phyloP scores from a whole-genome alignment of 2,329 filamentous ascomycete genomes.

The Furcasterigmium furcatum region DNA sequence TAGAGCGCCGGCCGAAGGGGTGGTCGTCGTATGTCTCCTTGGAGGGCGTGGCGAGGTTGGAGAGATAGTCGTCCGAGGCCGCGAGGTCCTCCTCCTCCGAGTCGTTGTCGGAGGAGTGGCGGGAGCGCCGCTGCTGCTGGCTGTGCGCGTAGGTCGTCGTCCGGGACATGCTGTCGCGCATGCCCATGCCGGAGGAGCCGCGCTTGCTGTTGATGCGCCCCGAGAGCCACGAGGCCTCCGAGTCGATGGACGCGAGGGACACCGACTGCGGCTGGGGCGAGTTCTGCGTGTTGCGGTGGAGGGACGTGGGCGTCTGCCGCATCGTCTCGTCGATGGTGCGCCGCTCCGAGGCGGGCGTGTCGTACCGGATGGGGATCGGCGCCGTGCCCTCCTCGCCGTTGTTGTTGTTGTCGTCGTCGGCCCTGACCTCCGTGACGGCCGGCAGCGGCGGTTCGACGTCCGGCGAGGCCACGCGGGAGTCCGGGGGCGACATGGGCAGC shows the following conservation, averaged over 20 bases:
- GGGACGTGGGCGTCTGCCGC: slow-evolving; percentile 42
- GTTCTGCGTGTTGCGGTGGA: slow-evolving; percentile 31
- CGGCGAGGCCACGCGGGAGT: slow-evolving; percentile 76
- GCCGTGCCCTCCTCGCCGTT: slow-evolving; percentile 9
- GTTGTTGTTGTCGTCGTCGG: slow-evolving; percentile 8
- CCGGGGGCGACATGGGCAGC: slow-evolving; percentile 78
- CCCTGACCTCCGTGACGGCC: slow-evolving; percentile 20
- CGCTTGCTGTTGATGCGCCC: slow-evolving; percentile 60
- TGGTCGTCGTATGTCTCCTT: slow-evolving; percentile 14
- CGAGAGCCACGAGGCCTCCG: slow-evolving; percentile 93
- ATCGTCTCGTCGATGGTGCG: slow-evolving; percentile 32
- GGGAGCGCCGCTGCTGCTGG: slow-evolving; percentile 16
- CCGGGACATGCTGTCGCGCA: slow-evolving; percentile 35
- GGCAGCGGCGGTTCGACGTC: slow-evolving; percentile 52
- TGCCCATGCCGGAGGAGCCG: slow-evolving; percentile 42
- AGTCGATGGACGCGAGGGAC: slow-evolving; percentile 91
- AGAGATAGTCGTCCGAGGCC: slow-evolving; percentile 71
- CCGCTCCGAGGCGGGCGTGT: slow-evolving; percentile 43
- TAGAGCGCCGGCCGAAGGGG: slow-evolving; percentile 33
- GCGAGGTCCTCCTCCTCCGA: slow-evolving; percentile 68
- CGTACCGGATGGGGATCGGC: slow-evolving; percentile 32
- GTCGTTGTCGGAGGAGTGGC: slow-evolving; percentile 36
- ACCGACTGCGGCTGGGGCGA: slow-evolving; percentile 68
- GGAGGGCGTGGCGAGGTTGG: slow-evolving; percentile 18
- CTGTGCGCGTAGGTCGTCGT: slow-evolving; percentile 16